A percentile compares a stretch with the other conserved stretches of the same genome.
phyloP scores from a whole-genome alignment of 768 basidiomycete genomes.

The Botryobasidium botryosum region DNA sequence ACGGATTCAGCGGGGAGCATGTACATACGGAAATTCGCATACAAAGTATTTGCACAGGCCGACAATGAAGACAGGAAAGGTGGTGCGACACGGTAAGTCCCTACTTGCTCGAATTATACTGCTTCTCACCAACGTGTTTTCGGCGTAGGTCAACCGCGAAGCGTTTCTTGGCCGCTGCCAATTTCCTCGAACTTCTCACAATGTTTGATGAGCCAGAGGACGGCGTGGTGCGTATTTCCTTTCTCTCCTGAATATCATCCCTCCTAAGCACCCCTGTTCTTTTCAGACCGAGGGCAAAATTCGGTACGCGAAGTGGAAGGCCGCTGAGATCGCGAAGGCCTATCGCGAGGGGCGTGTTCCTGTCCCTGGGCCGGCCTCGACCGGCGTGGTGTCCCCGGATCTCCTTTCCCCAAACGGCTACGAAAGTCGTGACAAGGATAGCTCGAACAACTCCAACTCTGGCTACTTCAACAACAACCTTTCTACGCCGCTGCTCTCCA shows the following conservation, averaged over 20 bases:
- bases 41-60: constrained; percentile 72
- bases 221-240: constrained; percentile 31
- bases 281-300: constrained; percentile 70
- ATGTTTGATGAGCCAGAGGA: constrained; percentile 47
- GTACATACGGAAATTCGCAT: constrained; percentile 85
- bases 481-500: not conserved
- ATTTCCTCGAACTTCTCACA: constrained; percentile 80
- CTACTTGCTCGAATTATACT: constrained; percentile 8
- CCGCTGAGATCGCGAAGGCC: constrained; percentile 85
- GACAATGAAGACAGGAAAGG: constrained; percentile 84
- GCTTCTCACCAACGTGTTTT: constrained; percentile 1
- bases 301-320: constrained; percentile 94
- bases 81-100: constrained; percentile 48
- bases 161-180: constrained; percentile 88
- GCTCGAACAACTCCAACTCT: not conserved
- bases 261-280: not conserved
- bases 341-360: constrained; percentile 86
- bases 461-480: not conserved
- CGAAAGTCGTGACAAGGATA: not conserved
- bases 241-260: not conserved
- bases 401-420: not conserved
- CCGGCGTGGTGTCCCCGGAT: not conserved
- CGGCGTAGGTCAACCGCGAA: constrained; percentile 61
- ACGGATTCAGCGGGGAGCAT: constrained; percentile 73
- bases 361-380: constrained; percentile 48